A percentile compares a stretch with the other conserved stretches of the same genome.
These are phyloP conservation scores for Phytophthora sansomeana DNA, from an alignment of 352 stramenopile species.

Conservation along the genomic window DNA sequence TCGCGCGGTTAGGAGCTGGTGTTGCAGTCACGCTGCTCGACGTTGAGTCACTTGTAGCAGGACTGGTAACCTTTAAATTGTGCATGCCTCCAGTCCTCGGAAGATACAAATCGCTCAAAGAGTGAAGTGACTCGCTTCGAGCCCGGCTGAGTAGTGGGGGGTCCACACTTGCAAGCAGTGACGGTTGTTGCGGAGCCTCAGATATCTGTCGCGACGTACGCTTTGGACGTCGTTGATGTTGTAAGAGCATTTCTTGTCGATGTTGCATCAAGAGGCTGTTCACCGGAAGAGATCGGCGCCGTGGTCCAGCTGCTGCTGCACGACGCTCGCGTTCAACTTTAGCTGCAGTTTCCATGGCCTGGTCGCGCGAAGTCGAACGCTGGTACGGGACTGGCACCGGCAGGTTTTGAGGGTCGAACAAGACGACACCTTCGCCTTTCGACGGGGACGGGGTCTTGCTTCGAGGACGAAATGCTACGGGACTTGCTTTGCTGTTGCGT, in stretches of 20 bases:
- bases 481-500: slow-evolving; percentile 20
- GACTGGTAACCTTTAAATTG: slow-evolving; percentile 24
- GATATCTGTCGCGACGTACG: slow-evolving; percentile 20
- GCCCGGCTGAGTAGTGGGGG: slow-evolving; percentile 41
- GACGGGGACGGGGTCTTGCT: slow-evolving; percentile 20
- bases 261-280: slow-evolving; percentile 48
- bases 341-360: slow-evolving; percentile 18
- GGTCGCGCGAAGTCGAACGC: slow-evolving; percentile 30
- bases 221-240: slow-evolving; percentile 27
- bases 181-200: slow-evolving; percentile 25
- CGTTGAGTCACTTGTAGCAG: slow-evolving; percentile 12
- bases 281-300: slow-evolving; percentile 58
- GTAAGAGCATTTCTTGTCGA: slow-evolving; percentile 34
- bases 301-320: slow-evolving; percentile 18
- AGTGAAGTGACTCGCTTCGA: slow-evolving; percentile 58
- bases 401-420: slow-evolving; percentile 58
- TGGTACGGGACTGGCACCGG: slow-evolving; percentile 20
- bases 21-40: not conserved
- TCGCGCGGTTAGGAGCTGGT: slow-evolving; percentile 2
- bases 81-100: slow-evolving; percentile 33
- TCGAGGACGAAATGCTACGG: slow-evolving; percentile 19
- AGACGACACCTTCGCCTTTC: slow-evolving; percentile 43
- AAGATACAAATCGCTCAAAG: slow-evolving; percentile 51
- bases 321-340: slow-evolving; percentile 27
- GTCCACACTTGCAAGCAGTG: slow-evolving; percentile 38